Percentiles rank a stretch among this genome's conserved stretches.
These are phyloP conservation scores for Pythium plurisporium DNA, from an alignment of 352 stramenopile genomes.

Conservation along the genomic window DNA sequence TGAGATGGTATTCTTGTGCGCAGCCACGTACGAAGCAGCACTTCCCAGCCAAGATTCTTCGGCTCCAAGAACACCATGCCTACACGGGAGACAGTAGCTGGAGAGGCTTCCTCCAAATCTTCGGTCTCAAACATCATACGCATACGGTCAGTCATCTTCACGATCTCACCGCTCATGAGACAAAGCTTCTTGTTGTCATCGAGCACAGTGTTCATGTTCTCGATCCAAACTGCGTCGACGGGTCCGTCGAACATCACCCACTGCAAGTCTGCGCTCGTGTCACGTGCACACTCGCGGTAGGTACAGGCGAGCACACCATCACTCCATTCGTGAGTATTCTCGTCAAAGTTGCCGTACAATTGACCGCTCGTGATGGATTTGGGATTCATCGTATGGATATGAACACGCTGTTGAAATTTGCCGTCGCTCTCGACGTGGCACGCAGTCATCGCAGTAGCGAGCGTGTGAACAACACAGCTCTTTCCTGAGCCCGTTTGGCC, in stretches of 20 bases:
- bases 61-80: slow-evolving; percentile 97
- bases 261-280: slow-evolving; percentile 88
- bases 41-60: slow-evolving; percentile 90
- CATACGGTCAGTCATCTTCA: slow-evolving; percentile 95
- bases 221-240: slow-evolving; percentile 95
- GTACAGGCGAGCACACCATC: slow-evolving; percentile 94
- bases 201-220: slow-evolving; percentile 96
- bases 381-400: slow-evolving; percentile 90
- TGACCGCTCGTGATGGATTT: slow-evolving; percentile 95
- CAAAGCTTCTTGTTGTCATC: slow-evolving; percentile 96
- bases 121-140: slow-evolving; percentile 98
- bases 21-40: slow-evolving; percentile 86
- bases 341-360: slow-evolving; percentile 94
- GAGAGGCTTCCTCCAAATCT: slow-evolving; percentile 91
- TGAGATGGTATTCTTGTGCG: slow-evolving; percentile 40
- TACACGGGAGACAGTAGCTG: slow-evolving; percentile 91
- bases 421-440: slow-evolving; percentile 56
- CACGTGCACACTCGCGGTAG: slow-evolving; percentile 85
- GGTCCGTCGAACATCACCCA: slow-evolving; percentile 95
- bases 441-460: slow-evolving; percentile 87
- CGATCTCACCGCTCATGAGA: slow-evolving; percentile 91
- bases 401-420: slow-evolving; percentile 54
- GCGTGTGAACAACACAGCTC: slow-evolving; percentile 83
- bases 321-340: slow-evolving; percentile 94
- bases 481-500: slow-evolving; percentile 89